Evolutionary conservation across 768 basidiomycete genomes (phyloP), one percentile per base, ranked within the genome.

Genomic region (Hygrocybe punicea): DNA sequence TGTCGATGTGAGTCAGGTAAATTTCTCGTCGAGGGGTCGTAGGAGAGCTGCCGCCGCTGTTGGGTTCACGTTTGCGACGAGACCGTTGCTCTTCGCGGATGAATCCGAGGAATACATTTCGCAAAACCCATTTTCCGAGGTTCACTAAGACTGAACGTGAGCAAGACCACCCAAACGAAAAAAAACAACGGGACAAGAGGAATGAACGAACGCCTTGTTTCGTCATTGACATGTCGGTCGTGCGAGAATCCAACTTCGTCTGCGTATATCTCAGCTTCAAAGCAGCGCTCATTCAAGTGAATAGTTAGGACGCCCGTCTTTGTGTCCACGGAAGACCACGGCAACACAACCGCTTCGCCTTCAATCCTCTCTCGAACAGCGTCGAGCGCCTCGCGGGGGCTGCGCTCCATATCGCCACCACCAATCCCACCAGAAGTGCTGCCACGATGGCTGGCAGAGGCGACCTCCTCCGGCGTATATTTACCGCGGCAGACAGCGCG

Each of bases 211-310:
- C 96, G 65, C 69, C 94, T 84, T 14, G 84, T 77, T 64, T 98
- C 96, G 54, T 94, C 92, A 46, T 76, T 83, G 60, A 85, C 84
- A 8, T 80, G 75, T 5, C 80, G 79, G 53, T 86, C 82, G 24
- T 76, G 71, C 0, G 73, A 75, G 65, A 85, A 86, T 17, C 91
- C 92, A 39, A 89, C 83, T 67, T 98, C 94, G 67, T 98, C 95
- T 11, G 91, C 89, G 67, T 95, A 98, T 2, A 96, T 85, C 72
- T 99, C 97, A 6, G 91, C 90, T 55, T 98, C 95, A 68, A 98
- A 98, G 57, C 87, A 92, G 47, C 84, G 79, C 62, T 97, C 93
- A 46, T 83, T 89, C 45, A 99, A 63, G 71, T 97, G 92, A 3
- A 98, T 83, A 2, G 89, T 87, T 58, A 99, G 76, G 21, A 92